Conservation (phyloP, 371 early-diverging fungal species). For the Lichtheimia corymbifera region DNA sequence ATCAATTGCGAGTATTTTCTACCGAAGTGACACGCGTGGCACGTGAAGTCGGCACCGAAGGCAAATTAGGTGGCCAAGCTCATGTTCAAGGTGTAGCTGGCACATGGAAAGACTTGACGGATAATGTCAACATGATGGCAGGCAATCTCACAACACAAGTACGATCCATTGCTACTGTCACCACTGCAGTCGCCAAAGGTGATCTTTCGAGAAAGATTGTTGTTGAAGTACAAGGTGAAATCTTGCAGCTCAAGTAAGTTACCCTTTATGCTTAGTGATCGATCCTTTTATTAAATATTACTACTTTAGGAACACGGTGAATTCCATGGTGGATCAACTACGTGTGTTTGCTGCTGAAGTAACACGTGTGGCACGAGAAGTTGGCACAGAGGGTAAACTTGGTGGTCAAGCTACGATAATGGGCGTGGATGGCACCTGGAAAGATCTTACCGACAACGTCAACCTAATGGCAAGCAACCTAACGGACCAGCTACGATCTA, state of each 20-base stretch:
- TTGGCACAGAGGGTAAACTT: conserved; percentile 62
- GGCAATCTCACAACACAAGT: conserved; percentile 47
- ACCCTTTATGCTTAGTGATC: not conserved
- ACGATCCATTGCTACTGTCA: conserved; percentile 50
- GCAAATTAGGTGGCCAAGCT: conserved; percentile 45
- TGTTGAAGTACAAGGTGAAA: conserved; percentile 45
- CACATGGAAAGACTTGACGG: conserved; percentile 41
- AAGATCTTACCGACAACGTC: conserved; percentile 69
- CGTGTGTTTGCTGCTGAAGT: conserved; percentile 49
- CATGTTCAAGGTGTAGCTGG: conserved; percentile 36
- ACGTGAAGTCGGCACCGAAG: conserved; percentile 66
- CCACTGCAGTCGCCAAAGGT: conserved; percentile 48
- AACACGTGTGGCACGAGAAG: conserved; percentile 59
- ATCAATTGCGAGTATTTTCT: conserved; percentile 58
- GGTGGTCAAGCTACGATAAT: conserved; percentile 58
- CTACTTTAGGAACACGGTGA: conserved; percentile 38
- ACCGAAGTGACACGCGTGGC: conserved; percentile 65
- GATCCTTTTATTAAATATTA: conserved; percentile 9
- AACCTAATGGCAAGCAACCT: conserved; percentile 65
- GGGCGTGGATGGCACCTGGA: conserved; percentile 72
- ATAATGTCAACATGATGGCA: conserved; percentile 43
- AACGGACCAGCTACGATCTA: conserved; percentile 58
- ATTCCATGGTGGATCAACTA: conserved; percentile 51
- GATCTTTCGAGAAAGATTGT: conserved; percentile 41
- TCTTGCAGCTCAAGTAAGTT: conserved; percentile 47